Evolutionary conservation across 2,329 filamentous ascomycete species (phyloP), one percentile per base, ranked within the genome.

Genomic region (Fusarium transvaalense): DNA sequence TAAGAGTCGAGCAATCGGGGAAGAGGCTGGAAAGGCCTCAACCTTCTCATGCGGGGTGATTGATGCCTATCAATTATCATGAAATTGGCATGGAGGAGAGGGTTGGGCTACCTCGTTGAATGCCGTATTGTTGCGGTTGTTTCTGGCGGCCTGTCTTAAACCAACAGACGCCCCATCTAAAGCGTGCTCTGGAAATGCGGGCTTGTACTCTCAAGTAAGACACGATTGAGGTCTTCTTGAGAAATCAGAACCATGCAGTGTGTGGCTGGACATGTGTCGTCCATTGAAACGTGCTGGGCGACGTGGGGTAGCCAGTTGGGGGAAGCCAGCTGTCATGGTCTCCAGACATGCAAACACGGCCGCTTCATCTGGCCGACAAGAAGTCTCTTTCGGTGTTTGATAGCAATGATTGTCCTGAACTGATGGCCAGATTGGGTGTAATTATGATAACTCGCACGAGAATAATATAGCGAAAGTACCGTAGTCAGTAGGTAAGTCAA

Each of bases 201-300:
- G 32, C 25, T 51, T 43, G 35, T 57, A 27, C 41, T 34, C 42
- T 57, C 56, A 29, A 48, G 69, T 70, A 60, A 72, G 71, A 73
- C 71, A 73, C 68, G 52, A 64, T 38, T 52, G 60, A 65, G 64
- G 71, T 53, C 60, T 66, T 66, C 48, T 52, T 66, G 54, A 56
- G 62, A 54, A 52, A 59, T 59, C 60, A 59, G 60, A 67, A 56
- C 50, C 53, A 64, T 69, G 63, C 32, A 64, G 51, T 75, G 75
- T 78, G 76, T 78, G 76, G 74, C 75, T 77, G 72, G 74, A 75
- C 76, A 78, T 78, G 77, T 78, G 77, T 77, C 75, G 64, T 73
- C 76, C 70, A 70, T 76, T 78, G 76, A 78, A 78, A 78, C 75
- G 76, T 74, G 72, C 71, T 74, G 75, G 68, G 61, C 64, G 43